Base-by-base conservation (phyloP, 768 basidiomycete genomes). In the Holtermannia corniformis region DNA sequence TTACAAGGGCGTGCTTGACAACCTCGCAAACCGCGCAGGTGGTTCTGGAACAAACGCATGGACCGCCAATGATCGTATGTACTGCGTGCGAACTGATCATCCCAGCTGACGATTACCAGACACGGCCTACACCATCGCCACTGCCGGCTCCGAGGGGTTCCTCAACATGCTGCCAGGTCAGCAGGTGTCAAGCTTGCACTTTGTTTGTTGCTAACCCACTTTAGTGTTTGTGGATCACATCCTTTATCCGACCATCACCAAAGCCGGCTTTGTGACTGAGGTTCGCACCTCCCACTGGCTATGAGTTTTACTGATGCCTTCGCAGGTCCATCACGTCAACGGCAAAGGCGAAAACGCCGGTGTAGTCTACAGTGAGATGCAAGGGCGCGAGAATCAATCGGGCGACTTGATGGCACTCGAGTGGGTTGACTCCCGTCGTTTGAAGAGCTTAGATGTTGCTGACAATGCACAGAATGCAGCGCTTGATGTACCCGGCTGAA, bases 161-260 rank as follows among this genome's bases (percentile, higher is more conserved):
- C 58, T 76, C 24, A 70, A 68, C 44, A 75, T 76, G 58, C 59
- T 76, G 10, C 74, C 71, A 1, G 61, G 69, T 63, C 28, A 44
- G 57, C 43, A 14, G 3, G 25, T n/a, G 5, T 21, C 20, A n/a
- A n/a, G n/a, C n/a, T n/a, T n/a, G n/a, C n/a, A n/a, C n/a, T n/a
- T n/a, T 47, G 16, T 12, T 41, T 43, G 44, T 4, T 32, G 23
- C 11, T 44, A 16, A 45, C 41, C 87, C 89, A 62, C 75, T 23
- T 86, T 87, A 19, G 84, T 97, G 61, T 99, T 89, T 64, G 76
- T 97, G 24, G 95, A 99, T 72, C 95, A 99, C 70, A 86, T 99
- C 51, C 79, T 99, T 28, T 93, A 95, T 71, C 95, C 95, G 5
- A 96, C 91, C 0, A 81, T 97, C 55, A 88, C 89, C 7, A 80